Evolutionary conservation across 2,329 filamentous ascomycete genomes (phyloP).

Genomic region (Microsporum canis): DNA sequence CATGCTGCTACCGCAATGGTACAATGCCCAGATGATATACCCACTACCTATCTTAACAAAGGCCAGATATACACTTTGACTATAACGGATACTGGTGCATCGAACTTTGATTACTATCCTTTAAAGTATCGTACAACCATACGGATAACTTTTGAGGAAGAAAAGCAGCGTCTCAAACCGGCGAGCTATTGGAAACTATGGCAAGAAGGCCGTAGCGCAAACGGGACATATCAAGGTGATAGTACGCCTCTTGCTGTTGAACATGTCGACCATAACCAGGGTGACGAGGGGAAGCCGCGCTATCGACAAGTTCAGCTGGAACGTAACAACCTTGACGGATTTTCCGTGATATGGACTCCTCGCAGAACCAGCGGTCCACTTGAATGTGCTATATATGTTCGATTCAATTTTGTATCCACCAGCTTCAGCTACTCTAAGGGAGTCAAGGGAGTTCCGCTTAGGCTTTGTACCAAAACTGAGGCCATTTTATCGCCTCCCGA

Average conservation of each 20-base stretch:
- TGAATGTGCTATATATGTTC: constrained; percentile 78
- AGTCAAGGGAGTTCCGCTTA: constrained; percentile 91
- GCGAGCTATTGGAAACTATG: constrained; percentile 81
- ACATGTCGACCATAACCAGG: constrained; percentile 59
- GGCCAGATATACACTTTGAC: constrained; percentile 86
- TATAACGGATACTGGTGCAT: constrained; percentile 63
- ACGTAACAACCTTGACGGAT: constrained; percentile 79
- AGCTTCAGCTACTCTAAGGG: constrained; percentile 99
- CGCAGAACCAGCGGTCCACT: constrained; percentile 49
- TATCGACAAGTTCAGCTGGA: constrained; percentile 62
- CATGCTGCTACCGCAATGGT: constrained; percentile 97
- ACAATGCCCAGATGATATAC: constrained; percentile 65
- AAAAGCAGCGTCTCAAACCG: constrained; percentile 77
- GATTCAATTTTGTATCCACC: constrained; percentile 96
- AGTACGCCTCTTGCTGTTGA: constrained; percentile 87
- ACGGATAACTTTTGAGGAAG: constrained; percentile 93
- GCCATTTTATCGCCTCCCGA: constrained; percentile 22
- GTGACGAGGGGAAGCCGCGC: constrained; percentile 45
- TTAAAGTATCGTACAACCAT: constrained; percentile 79
- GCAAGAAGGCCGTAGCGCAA: constrained; percentile 94
- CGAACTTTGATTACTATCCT: constrained; percentile 44
- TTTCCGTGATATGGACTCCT: constrained; percentile 80
- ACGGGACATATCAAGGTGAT: constrained; percentile 85
- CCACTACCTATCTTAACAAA: constrained; percentile 96
- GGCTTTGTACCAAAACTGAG: constrained; percentile 84